Evolutionary conservation across 1,284 basidiomycete genomes (phyloP).

Genomic region (Porodaedalea pini): DNA sequence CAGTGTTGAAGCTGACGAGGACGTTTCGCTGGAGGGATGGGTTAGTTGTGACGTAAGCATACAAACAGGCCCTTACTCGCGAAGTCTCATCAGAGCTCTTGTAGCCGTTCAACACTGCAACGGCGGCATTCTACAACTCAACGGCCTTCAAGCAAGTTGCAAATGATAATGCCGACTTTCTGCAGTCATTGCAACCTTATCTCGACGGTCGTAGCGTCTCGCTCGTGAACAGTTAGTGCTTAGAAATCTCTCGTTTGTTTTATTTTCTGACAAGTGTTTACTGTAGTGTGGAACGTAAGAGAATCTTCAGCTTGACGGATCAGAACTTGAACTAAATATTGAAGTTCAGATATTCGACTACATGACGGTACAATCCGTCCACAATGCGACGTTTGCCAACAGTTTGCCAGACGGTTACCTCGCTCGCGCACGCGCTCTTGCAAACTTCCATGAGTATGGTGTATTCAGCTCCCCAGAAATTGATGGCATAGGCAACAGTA

Average conservation of each 20-base stretch:
- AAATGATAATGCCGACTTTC: constrained; percentile 36
- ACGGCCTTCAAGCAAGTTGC: constrained; percentile 34
- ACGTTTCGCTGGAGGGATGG: constrained; percentile 42
- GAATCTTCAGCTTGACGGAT: not conserved
- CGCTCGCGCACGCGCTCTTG: constrained; percentile 40
- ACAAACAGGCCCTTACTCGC: not conserved
- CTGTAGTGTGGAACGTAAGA: constrained; percentile 21
- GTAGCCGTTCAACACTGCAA: constrained; percentile 22
- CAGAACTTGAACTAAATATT: not conserved
- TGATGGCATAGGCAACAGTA: constrained; percentile 43
- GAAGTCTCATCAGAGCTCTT: not conserved
- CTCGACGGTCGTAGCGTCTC: constrained; percentile 38
- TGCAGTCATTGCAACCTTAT: constrained; percentile 37
- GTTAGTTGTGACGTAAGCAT: constrained; percentile 35
- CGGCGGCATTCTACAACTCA: constrained; percentile 28
- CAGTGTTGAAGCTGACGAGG: constrained; percentile 38
- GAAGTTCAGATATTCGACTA: constrained; percentile 44
- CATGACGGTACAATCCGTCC: constrained; percentile 49
- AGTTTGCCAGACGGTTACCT: constrained; percentile 33
- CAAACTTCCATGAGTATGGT: constrained; percentile 48
- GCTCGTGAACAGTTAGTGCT: constrained; percentile 40
- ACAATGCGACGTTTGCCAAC: constrained; percentile 41
- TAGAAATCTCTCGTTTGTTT: not conserved
- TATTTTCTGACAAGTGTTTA: not conserved
- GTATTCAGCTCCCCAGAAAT: constrained; percentile 41